phyloP scores from a whole-genome alignment of 192 early-diverging fungal species.

The Neocallimastix lanati region DNA sequence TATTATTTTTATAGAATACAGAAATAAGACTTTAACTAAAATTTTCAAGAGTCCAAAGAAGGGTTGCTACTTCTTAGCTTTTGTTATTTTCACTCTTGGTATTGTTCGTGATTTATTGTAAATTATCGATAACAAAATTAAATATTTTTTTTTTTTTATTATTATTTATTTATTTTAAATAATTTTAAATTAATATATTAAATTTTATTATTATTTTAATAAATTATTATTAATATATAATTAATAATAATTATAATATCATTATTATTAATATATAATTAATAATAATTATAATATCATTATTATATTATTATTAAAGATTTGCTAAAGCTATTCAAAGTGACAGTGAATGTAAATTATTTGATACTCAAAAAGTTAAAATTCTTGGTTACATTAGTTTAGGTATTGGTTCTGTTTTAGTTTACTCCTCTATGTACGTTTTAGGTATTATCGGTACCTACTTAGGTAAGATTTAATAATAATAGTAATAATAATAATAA shows the following conservation, averaged over 20 bases:
- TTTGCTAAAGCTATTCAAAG: constrained; percentile 10
- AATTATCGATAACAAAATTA: not conserved
- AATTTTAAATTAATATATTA: no score
- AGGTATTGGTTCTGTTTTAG: constrained; percentile 25
- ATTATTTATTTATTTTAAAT: no score
- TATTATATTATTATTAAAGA: not conserved
- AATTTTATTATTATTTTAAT: no score
- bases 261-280: no score
- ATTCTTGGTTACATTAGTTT: constrained; percentile 15
- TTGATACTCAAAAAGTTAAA: constrained; percentile 32
- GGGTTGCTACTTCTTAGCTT: constrained; percentile 68
- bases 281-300: no score
- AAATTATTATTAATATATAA: no score
- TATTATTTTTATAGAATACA: constrained; percentile 62
- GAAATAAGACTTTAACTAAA: constrained; percentile 44
- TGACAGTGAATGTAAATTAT: constrained; percentile 46
- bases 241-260: no score
- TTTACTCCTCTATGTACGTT: not conserved
- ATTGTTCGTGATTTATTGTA: constrained; percentile 61
- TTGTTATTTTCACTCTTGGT: constrained; percentile 63
- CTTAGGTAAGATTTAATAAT: not conserved
- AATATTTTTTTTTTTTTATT: not conserved
- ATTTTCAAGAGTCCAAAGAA: constrained; percentile 41
- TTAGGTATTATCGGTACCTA: not conserved
- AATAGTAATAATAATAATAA: no score